phyloP scores from a whole-genome alignment of 352 stramenopile species.

The Globisporangium barbulae region DNA sequence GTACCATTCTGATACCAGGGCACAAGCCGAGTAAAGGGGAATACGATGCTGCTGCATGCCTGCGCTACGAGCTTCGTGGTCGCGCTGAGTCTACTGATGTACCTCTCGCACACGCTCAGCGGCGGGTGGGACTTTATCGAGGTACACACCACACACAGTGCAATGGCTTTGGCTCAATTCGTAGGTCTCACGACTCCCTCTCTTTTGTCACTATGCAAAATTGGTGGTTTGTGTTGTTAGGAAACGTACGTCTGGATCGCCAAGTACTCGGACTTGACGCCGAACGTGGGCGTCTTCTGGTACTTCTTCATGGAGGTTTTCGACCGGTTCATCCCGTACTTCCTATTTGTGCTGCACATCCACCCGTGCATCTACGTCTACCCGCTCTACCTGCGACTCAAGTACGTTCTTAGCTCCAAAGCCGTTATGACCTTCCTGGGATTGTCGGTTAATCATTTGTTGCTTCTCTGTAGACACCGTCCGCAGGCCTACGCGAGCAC shows the following conservation, averaged over 20 bases:
- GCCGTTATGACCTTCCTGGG: background rate
- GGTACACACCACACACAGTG: conserved; percentile 20
- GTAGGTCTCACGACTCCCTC: background rate
- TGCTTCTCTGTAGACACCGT: conserved; percentile 36
- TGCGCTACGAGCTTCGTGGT: conserved; percentile 19
- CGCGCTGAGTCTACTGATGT: conserved; percentile 40
- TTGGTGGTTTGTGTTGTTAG: conserved; percentile 20
- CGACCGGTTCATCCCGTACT: conserved; percentile 83
- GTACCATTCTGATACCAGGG: background rate
- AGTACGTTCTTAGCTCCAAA: conserved; percentile 28
- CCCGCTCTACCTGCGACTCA: conserved; percentile 72
- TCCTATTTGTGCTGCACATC: conserved; percentile 76
- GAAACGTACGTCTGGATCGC: conserved; percentile 82
- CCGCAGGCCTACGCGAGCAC: conserved; percentile 66
- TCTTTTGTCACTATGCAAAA: background rate
- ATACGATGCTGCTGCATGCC: conserved; percentile 4
- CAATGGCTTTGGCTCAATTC: background rate
- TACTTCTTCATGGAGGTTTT: conserved; percentile 90
- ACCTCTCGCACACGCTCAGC: conserved; percentile 51
- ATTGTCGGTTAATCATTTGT: background rate
- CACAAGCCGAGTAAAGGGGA: background rate
- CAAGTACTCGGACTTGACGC: conserved; percentile 78
- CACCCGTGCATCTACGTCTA: conserved; percentile 81
- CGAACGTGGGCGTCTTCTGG: conserved; percentile 86
- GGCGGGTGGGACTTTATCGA: conserved; percentile 60